A percentile compares a stretch with the other conserved stretches of the same genome.
Conservation (phyloP, 768 basidiomycete genomes). For the Pleurotus citrinopileatus region DNA sequence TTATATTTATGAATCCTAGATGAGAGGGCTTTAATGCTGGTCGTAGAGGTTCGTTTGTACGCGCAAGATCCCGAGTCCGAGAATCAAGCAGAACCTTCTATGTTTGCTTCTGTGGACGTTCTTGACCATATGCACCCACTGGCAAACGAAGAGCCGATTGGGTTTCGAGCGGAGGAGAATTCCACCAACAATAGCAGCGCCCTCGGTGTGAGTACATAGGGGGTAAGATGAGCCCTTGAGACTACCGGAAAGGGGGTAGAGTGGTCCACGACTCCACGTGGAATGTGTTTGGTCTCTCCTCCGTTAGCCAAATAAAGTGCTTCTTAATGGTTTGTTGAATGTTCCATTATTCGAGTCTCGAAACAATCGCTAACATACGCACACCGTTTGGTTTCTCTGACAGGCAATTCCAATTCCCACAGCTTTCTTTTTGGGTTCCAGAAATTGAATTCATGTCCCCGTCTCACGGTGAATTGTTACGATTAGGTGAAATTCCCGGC, state of each 20-base stretch:
- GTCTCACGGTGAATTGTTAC: not conserved
- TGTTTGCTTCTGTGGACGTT: slow-evolving; percentile 1
- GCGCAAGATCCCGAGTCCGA: not conserved
- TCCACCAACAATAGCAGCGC: not conserved
- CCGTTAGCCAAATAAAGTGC: not conserved
- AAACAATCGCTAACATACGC: not conserved
- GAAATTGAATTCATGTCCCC: slow-evolving; percentile 3
- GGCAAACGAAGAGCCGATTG: not conserved
- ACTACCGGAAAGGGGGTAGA: not conserved
- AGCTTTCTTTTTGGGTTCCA: slow-evolving; percentile 1
- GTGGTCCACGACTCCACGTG: no score
- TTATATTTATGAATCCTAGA: not conserved
- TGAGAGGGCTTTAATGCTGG: not conserved
- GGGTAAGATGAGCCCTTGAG: not conserved
- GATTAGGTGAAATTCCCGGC: slow-evolving; percentile 4
- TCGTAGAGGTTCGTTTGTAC: no score
- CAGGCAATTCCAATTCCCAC: slow-evolving; percentile 4
- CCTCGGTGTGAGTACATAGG: no score
- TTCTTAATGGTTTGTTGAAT: slow-evolving; percentile 6
- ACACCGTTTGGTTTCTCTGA: no score
- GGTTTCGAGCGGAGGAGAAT: not conserved
- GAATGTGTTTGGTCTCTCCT: not conserved
- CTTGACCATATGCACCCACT: not conserved
- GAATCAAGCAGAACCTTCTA: not conserved
- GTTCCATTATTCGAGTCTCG: no score